These are phyloP conservation scores for Leccinum olivaceopallidum DNA, from an alignment of 768 basidiomycete genomes.

Conservation along the genomic window DNA sequence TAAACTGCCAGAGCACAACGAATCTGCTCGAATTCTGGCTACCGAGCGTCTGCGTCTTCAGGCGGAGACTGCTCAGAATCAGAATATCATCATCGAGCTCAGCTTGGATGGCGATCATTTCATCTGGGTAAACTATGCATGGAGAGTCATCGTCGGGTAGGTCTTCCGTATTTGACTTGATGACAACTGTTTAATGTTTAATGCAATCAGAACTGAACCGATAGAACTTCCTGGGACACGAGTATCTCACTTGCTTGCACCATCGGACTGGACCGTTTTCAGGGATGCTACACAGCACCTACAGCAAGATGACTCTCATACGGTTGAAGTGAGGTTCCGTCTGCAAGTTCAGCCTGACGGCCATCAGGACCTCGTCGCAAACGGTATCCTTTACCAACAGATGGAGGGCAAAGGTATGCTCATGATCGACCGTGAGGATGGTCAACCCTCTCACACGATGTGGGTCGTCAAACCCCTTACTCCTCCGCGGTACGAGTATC, in stretches of 20 bases:
- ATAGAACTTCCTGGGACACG: constrained; percentile 75
- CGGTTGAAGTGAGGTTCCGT: constrained; percentile 89
- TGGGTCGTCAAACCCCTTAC: constrained; percentile 91
- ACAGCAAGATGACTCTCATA: constrained; percentile 89
- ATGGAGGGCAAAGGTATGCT: constrained; percentile 99
- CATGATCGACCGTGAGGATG: constrained; percentile 90
- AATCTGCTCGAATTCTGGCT: constrained; percentile 82
- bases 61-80: constrained; percentile 93
- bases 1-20: constrained; percentile 57
- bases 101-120: constrained; percentile 93
- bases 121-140: constrained; percentile 95
- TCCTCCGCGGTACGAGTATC: constrained; percentile 66
- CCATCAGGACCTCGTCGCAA: constrained; percentile 54
- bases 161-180: constrained; percentile 27
- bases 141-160: constrained; percentile 89
- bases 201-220: constrained; percentile 67
- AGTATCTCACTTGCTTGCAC: constrained; percentile 78
- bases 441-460: constrained; percentile 92
- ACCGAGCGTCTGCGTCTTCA: constrained; percentile 86
- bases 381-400: constrained; percentile 63
- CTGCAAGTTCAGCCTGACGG: constrained; percentile 69
- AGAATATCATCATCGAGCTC: constrained; percentile 95
- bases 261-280: constrained; percentile 81
- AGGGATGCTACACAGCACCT: constrained; percentile 82
- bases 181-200: constrained; percentile 15